Base-by-base conservation (phyloP, 2,329 filamentous ascomycete genomes). In the Nemania serpens region DNA sequence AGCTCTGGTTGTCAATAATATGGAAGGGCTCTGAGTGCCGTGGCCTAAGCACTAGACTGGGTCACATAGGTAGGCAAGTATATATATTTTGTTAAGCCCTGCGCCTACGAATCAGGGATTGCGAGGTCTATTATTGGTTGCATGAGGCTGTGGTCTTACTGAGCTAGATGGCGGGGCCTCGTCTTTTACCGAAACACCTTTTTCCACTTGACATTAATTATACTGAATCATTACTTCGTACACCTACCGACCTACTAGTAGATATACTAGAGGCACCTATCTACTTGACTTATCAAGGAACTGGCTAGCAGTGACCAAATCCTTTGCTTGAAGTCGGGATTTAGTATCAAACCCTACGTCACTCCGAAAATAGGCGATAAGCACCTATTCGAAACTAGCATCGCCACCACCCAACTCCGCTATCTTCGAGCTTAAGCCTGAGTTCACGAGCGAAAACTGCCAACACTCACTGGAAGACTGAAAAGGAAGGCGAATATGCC, bases 401-500 rank as follows among this genome's bases (percentile, higher is more conserved):
- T 18, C 34, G 22, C 17, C 29, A 29, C 4, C 25, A 41, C 4
- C 25, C 29, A 33, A 20, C 18, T 5, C 25, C n/a, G 15, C 3
- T 45, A n/a, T 36, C 25, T 20, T 22, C 6, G 17, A 41, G 42
- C 22, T 29, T 29, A 11, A 47, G 25, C 42, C 22, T 45, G 18
- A 22, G 9, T 22, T 39, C 4, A 15, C 17, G 29, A 20, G 20
- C 41, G 25, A 29, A 3, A 29, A 29, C 25, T 29, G 4, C 25
- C 25, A 39, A n/a, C 36, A 12, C 36, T 4, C 15, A 12, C 36
- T 12, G 36, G 15, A 39, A 39, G 4, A 34, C 25, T 29, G 22
- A 29, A 17, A 11, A 20, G 18, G 34, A 7, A 54, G 17, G 12
- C 7, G 20, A 48, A 46, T 9, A 63, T 63, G 63, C 18, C 60